These are phyloP conservation scores for Botrytis aclada DNA, from an alignment of 2,329 filamentous ascomycete species.

Conservation along the genomic window DNA sequence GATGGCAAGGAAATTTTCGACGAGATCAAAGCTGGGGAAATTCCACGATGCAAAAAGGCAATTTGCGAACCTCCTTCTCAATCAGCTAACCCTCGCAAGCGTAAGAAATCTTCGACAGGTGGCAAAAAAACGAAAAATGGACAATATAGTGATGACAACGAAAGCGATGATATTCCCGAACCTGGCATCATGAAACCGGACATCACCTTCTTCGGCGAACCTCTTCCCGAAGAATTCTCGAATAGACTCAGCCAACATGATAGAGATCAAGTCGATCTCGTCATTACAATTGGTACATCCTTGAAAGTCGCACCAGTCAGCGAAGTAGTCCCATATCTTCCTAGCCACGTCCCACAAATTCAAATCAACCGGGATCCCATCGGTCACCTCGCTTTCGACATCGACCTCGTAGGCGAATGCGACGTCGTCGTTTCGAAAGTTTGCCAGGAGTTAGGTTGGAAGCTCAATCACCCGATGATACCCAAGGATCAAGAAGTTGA, in stretches of 20 bases:
- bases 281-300: constrained; percentile 93
- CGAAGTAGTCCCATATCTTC: constrained; percentile 80
- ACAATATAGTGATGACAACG: constrained; percentile 39
- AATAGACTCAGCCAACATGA: constrained; percentile 78
- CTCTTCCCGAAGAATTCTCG: constrained; percentile 80
- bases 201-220: constrained; percentile 96
- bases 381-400: constrained; percentile 89
- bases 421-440: constrained; percentile 87
- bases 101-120: constrained; percentile 53
- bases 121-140: constrained; percentile 44
- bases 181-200: constrained; percentile 92
- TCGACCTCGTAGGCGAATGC: constrained; percentile 93
- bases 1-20: constrained; percentile 74
- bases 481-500: constrained; percentile 61
- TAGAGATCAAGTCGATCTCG: constrained; percentile 75
- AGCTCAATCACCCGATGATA: constrained; percentile 78
- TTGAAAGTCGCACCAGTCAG: constrained; percentile 95
- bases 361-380: constrained; percentile 86
- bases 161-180: constrained; percentile 62
- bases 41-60: constrained; percentile 71
- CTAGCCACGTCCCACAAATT: constrained; percentile 79
- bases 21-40: constrained; percentile 70
- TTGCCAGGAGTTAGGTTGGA: constrained; percentile 77
- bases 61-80: constrained; percentile 55
- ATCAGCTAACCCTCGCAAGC: constrained; percentile 52